These are phyloP conservation scores for Plasmodium berghei DNA, from an alignment of 169 alveolate genomes.

Conservation along the genomic window DNA sequence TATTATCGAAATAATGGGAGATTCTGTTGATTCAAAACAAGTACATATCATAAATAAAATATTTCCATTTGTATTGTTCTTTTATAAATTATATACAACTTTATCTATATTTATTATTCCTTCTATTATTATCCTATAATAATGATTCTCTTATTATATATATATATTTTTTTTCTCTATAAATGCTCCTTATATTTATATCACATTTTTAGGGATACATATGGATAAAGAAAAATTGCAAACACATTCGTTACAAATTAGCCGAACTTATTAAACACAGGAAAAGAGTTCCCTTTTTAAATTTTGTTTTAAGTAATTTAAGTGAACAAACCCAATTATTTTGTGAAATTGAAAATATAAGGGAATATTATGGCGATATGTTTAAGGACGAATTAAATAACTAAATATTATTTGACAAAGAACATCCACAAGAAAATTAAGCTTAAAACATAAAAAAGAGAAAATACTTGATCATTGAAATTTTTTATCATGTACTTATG, in stretches of 20 bases:
- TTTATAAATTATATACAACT: too few relatives aligned
- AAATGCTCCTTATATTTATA: too few relatives aligned
- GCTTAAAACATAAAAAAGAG: too few relatives aligned
- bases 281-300: conserved; percentile 65
- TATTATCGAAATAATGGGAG: conserved; percentile 71
- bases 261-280: conserved; percentile 68
- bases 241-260: conserved; percentile 54
- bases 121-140: too few relatives aligned
- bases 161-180: too few relatives aligned
- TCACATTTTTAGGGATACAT: conserved; percentile 37
- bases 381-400: conserved; percentile 64
- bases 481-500: too few relatives aligned
- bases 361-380: conserved; percentile 60
- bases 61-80: too few relatives aligned
- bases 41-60: conserved; percentile 1
- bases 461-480: too few relatives aligned
- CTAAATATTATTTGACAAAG: conserved; percentile 1
- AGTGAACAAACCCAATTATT: conserved; percentile 72
- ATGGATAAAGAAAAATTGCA: conserved; percentile 66
- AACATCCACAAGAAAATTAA: neutral
- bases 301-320: conserved; percentile 57
- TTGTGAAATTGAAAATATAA: conserved; percentile 72
- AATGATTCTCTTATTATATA: too few relatives aligned
- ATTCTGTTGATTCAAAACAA: conserved; percentile 71
- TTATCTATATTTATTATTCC: too few relatives aligned